phyloP scores from a whole-genome alignment of 1,139 yeast genomes.

The Lodderomyces margitis region DNA sequence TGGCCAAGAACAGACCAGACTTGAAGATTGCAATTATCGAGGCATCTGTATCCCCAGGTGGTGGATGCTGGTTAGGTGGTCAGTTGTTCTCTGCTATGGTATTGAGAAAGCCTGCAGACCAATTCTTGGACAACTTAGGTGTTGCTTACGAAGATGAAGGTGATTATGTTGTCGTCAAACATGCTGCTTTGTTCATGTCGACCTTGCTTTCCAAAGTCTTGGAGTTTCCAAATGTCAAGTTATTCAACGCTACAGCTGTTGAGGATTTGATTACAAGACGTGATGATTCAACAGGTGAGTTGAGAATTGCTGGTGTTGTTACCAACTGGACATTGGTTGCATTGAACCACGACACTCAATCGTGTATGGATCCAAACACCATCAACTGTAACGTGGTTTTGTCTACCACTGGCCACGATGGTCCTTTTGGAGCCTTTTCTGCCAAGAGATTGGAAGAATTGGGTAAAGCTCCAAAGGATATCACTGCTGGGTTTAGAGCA shows the following conservation, averaged over 20 bases:
- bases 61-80: constrained; percentile 84
- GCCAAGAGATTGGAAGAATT: constrained; percentile 48
- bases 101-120: constrained; percentile 73
- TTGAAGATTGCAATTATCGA: constrained; percentile 73
- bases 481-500: constrained; percentile 14
- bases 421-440: constrained; percentile 82
- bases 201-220: constrained; percentile 70
- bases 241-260: constrained; percentile 79
- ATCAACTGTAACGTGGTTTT: constrained; percentile 69
- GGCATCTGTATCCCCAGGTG: constrained; percentile 75
- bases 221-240: constrained; percentile 69
- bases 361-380: constrained; percentile 85
- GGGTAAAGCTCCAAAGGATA: constrained; percentile 26
- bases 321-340: constrained; percentile 82
- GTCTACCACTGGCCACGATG: constrained; percentile 80
- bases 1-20: constrained; percentile 75
- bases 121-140: constrained; percentile 62
- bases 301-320: constrained; percentile 75
- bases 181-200: constrained; percentile 76
- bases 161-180: constrained; percentile 76
- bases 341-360: constrained; percentile 72
- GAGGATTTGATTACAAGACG: constrained; percentile 77
- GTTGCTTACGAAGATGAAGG: constrained; percentile 78
- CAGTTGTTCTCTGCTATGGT: constrained; percentile 79
- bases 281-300: constrained; percentile 51